Evolutionary conservation across 2,329 filamentous ascomycete species (phyloP).

Genomic region (Ascomycota sp.): DNA sequence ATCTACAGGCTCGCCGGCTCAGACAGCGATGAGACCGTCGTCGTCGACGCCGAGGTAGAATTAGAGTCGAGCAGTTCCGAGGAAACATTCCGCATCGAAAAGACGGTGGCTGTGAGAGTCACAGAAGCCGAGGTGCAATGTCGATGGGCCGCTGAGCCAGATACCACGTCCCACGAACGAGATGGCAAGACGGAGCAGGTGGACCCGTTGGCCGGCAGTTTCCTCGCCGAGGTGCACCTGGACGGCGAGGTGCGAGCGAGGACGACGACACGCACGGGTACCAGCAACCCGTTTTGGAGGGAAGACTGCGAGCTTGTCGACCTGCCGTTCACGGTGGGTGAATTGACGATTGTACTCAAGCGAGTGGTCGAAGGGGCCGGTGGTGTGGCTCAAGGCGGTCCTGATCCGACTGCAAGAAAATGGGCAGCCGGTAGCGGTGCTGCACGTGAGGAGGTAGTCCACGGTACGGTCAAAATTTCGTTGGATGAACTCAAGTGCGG

Average conservation of each 20-base stretch:
- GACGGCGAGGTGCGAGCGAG: slow-evolving; percentile 62
- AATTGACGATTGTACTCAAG: slow-evolving; percentile 52
- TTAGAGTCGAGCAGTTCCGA: slow-evolving; percentile 16
- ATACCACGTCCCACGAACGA: slow-evolving; percentile 5
- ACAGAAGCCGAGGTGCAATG: slow-evolving; percentile 41
- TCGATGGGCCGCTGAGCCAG: slow-evolving; percentile 6
- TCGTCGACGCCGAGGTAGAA: slow-evolving; percentile 11
- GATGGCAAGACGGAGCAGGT: slow-evolving; percentile 6
- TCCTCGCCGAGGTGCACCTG: slow-evolving; percentile 59
- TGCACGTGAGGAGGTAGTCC: slow-evolving; percentile 27
- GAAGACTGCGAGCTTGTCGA: slow-evolving; percentile 64
- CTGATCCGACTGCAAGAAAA: slow-evolving; percentile 17
- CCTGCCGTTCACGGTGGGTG: slow-evolving; percentile 47
- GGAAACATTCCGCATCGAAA: slow-evolving; percentile 41
- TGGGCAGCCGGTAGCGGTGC: slow-evolving; percentile 4
- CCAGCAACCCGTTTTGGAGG: slow-evolving; percentile 61
- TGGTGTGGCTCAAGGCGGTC: background rate
- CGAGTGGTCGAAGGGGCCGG: slow-evolving; percentile 26
- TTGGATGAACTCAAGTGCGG: slow-evolving; percentile 60
- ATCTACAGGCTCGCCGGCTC: slow-evolving; percentile 47
- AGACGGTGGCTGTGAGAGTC: slow-evolving; percentile 35
- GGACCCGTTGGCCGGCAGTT: slow-evolving; percentile 41
- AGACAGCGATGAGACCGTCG: slow-evolving; percentile 17
- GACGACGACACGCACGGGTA: slow-evolving; percentile 50
- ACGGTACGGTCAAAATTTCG: slow-evolving; percentile 62